phyloP scores from a whole-genome alignment of 768 basidiomycete species.

The Piloderma croceum region DNA sequence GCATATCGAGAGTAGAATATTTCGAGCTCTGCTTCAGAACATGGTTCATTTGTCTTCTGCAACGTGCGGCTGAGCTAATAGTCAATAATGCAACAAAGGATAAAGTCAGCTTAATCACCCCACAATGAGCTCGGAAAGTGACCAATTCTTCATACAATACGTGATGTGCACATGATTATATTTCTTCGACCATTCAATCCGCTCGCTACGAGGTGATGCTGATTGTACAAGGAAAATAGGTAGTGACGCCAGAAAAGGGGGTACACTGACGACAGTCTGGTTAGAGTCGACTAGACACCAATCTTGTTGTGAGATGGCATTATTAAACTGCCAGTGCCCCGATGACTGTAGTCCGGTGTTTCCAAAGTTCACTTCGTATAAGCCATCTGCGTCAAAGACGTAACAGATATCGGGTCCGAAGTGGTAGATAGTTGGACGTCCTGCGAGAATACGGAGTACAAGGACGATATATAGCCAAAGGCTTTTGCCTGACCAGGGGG shows the following conservation, averaged over 20 bases:
- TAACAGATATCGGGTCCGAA: conserved; percentile 12
- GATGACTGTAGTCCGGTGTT: conserved; percentile 6
- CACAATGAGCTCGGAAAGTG: no score
- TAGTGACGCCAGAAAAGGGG: conserved; percentile 9
- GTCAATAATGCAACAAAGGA: no score
- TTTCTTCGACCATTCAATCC: conserved; percentile 9
- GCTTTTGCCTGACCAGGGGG: no score
- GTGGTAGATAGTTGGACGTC: conserved; percentile 14
- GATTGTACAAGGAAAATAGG: conserved; percentile 13
- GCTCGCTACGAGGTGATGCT: conserved; percentile 9
- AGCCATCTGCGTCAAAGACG: conserved; percentile 8
- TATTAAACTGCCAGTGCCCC: conserved; percentile 6
- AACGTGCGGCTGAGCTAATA: no score
- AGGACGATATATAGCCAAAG: conserved; percentile 12
- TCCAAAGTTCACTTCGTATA: conserved; percentile 6
- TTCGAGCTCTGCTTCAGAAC: no score
- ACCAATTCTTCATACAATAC: conserved; percentile 13
- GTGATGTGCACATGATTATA: conserved; percentile 2
- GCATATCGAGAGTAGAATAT: no score
- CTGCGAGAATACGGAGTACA: conserved; percentile 11
- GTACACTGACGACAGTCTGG: conserved; percentile 7
- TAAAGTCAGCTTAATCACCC: no score
- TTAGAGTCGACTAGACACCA: conserved; percentile 15
- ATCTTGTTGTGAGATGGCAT: conserved; percentile 6
- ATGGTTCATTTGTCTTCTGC: no score